A percentile compares a stretch with the other conserved stretches of the same genome.
Evolutionary conservation across 2,329 filamentous ascomycete species (phyloP).

Genomic region (Dothistroma pini): DNA sequence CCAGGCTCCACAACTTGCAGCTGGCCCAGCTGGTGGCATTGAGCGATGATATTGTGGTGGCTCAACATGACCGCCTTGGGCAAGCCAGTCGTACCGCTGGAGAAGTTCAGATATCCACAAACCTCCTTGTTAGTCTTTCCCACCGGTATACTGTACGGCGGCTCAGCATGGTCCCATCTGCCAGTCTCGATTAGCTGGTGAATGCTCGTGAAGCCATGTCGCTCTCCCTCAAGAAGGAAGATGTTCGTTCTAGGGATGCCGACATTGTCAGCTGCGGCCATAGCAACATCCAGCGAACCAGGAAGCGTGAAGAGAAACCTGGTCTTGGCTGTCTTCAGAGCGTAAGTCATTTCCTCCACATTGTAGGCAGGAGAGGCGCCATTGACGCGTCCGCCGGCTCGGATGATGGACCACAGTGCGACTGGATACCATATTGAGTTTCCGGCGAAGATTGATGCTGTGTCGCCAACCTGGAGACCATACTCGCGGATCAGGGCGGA

Average conservation of each 20-base stretch:
- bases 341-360: slow-evolving; percentile 62
- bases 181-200: slow-evolving; percentile 42
- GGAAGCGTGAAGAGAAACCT: slow-evolving; percentile 56
- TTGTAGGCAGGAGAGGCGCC: slow-evolving; percentile 63
- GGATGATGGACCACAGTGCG: slow-evolving; percentile 55
- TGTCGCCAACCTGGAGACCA: slow-evolving; percentile 52
- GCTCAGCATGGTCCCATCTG: slow-evolving; percentile 38
- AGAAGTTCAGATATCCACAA: slow-evolving; percentile 49
- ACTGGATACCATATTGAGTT: slow-evolving; percentile 66
- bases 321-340: slow-evolving; percentile 54
- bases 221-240: slow-evolving; percentile 53
- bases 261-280: slow-evolving; percentile 50
- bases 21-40: slow-evolving; percentile 57
- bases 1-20: slow-evolving; percentile 43
- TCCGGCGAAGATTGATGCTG: slow-evolving; percentile 56
- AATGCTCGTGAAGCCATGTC: slow-evolving; percentile 46
- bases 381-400: slow-evolving; percentile 51
- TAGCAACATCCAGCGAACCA: slow-evolving; percentile 51
- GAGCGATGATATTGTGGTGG: slow-evolving; percentile 54
- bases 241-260: slow-evolving; percentile 49
- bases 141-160: slow-evolving; percentile 46
- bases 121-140: slow-evolving; percentile 54
- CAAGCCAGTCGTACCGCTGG: slow-evolving; percentile 44
- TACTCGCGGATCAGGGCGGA: slow-evolving; percentile 56
- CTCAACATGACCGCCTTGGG: slow-evolving; percentile 50